phyloP scores from a whole-genome alignment of 2,329 filamentous ascomycete species.

The Orbilia oligospora region DNA sequence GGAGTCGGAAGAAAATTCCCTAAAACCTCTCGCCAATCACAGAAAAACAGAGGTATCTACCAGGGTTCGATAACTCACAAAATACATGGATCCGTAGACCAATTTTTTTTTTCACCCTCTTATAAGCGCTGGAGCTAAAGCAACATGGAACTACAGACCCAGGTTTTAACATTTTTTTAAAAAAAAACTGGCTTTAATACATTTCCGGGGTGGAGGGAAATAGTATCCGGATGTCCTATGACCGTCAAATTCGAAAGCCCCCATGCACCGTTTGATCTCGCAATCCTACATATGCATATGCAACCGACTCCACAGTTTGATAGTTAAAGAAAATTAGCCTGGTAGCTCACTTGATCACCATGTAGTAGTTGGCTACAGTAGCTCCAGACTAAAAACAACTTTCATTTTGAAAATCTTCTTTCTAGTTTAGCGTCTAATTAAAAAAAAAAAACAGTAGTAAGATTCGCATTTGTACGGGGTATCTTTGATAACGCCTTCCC shows the following conservation, averaged over 20 bases:
- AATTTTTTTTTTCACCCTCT: not conserved
- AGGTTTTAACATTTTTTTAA: not conserved
- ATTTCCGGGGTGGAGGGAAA: constrained; percentile 4
- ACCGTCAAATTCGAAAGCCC: not conserved
- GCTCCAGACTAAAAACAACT: too few species aligned
- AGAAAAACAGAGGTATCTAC: not conserved
- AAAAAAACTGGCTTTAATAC: not conserved
- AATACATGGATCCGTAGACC: not conserved
- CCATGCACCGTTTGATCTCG: constrained; percentile 19
- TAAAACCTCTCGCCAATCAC: not conserved
- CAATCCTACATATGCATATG: constrained; percentile 16
- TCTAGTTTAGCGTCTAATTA: not conserved
- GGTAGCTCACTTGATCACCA: not conserved
- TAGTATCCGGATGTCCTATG: not conserved
- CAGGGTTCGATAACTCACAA: not conserved
- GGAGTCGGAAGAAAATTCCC: not conserved
- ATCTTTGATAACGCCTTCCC: constrained; percentile 14
- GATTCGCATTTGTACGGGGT: not conserved
- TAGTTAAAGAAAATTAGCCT: not conserved
- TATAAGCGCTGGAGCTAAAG: constrained; percentile 22
- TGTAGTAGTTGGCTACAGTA: too few species aligned
- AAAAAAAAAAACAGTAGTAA: not conserved
- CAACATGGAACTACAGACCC: not conserved
- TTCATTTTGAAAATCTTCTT: too few species aligned
- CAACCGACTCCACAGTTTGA: not conserved